Base-by-base conservation (phyloP, 2,329 filamentous ascomycete genomes). In the Aureobasidium sp. region DNA sequence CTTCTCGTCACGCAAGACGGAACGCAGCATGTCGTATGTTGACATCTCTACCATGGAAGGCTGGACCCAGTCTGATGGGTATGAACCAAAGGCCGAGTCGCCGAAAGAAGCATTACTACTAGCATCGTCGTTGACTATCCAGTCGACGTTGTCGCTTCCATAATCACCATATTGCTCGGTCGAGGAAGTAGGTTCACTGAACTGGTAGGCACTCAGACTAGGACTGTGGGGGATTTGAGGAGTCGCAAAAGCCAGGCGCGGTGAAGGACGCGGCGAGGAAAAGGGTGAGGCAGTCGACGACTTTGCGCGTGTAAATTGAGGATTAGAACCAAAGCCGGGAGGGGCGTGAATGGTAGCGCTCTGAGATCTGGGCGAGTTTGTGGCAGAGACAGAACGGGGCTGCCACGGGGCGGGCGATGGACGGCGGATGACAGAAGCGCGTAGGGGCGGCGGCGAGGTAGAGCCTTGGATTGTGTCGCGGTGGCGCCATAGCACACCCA, bases 11-110 rank as follows among this genome's bases (percentile, higher is more conserved):
- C 93, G 91, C 30, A 99, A 81, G 44, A 99, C 95, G 6, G 93
- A 97, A 64, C 94, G 89, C 61, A 99, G 81, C 84, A 99, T 97
- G 72, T 99, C 94, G 75, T 97, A 96, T 0, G 94, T 93, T 62
- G 90, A 95, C 93, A 99, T 97, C 70, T 97, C 92, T 61, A 85
- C 84, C 70, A 89, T 88, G 71, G 84, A 82, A 14, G 81, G 78
- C 63, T 80, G 78, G 51, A 87, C 80, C 76, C 85, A 97, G 73
- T 97, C 91, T 29, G 92, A 88, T 5, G 90, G 90, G 25, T 55
- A 49, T 11, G 34, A 10, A n/a, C 10, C 49, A 63, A 93, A 81
- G 37, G 84, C 85, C 66, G 86, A 91, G 16, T 88, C 81, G 10
- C 83, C 85, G 29, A 87, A 89, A 29, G 91, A 96, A 29, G 90